Percentiles rank a stretch among this genome's conserved stretches.
Evolutionary conservation across 768 basidiomycete genomes (phyloP).

Genomic region (Sporobolomyces roseus): DNA sequence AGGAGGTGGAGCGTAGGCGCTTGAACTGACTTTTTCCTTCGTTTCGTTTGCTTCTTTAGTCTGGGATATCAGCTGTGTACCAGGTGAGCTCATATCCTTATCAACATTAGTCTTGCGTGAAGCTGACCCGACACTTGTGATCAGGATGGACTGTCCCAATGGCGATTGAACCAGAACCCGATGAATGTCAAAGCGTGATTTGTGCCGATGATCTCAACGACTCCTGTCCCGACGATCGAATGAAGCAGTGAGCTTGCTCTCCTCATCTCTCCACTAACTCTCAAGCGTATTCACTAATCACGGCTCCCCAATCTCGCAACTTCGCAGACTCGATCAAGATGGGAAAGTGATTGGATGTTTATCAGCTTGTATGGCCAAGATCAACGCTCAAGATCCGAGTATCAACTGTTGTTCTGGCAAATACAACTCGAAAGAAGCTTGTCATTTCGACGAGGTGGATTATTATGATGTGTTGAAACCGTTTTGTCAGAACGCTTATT

Average conservation of each 20-base stretch:
- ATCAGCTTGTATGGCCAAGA: conserved; percentile 12
- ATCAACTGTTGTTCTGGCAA: conserved; percentile 28
- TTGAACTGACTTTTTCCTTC: too few relatives aligned
- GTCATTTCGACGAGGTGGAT: conserved; percentile 1
- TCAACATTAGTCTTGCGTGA: too few relatives aligned
- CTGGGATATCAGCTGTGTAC: conserved; percentile 17
- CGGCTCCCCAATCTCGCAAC: too few relatives aligned
- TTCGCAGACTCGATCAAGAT: background rate
- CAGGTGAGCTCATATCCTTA: too few relatives aligned
- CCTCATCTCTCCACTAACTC: background rate
- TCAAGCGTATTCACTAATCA: too few relatives aligned
- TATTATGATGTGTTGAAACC: conserved; percentile 16
- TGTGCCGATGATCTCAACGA: conserved; percentile 19
- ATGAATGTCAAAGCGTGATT: conserved; percentile 20
- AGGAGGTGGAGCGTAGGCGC: too few relatives aligned
- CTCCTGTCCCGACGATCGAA: conserved; percentile 19
- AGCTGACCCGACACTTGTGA: too few relatives aligned
- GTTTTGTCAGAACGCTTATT: conserved; percentile 16
- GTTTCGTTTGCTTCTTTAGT: background rate
- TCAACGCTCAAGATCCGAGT: conserved; percentile 16
- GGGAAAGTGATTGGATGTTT: conserved; percentile 22
- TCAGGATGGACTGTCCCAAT: conserved; percentile 23
- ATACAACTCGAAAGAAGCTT: conserved; percentile 1
- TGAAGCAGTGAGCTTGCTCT: conserved; percentile 14
- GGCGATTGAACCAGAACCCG: conserved; percentile 6